phyloP scores from a whole-genome alignment of 805 yeast species.

The Suhomyces sp. region DNA sequence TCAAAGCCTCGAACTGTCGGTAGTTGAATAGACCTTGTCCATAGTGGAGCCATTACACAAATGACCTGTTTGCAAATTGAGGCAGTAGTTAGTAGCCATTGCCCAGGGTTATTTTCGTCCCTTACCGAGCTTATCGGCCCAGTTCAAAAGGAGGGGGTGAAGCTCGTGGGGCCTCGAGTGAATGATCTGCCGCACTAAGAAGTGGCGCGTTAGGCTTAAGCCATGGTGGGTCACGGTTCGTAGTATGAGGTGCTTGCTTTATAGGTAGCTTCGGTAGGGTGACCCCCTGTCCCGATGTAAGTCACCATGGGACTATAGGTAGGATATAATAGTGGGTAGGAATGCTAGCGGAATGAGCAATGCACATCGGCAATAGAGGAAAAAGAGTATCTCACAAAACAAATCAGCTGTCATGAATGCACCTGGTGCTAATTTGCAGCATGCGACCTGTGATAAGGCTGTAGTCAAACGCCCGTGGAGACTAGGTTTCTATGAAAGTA shows the following conservation, averaged over 20 bases:
- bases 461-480: background rate
- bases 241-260: too few species aligned
- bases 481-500: background rate
- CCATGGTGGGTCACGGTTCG: too few species aligned
- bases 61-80: background rate
- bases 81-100: background rate
- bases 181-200: background rate
- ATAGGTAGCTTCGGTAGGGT: too few species aligned
- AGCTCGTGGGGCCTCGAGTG: too few species aligned
- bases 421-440: background rate
- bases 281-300: background rate
- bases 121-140: background rate
- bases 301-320: background rate
- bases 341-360: background rate
- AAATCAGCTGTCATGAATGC: background rate
- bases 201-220: too few species aligned
- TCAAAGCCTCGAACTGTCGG: background rate
- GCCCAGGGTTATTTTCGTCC: background rate
- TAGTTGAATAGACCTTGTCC: background rate
- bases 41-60: background rate
- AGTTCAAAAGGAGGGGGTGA: too few species aligned
- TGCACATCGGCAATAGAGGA: background rate
- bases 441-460: background rate
- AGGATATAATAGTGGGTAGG: background rate
- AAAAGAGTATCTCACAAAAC: background rate